Base-by-base conservation (phyloP, 805 yeast genomes). In the Teunomyces atbi region DNA sequence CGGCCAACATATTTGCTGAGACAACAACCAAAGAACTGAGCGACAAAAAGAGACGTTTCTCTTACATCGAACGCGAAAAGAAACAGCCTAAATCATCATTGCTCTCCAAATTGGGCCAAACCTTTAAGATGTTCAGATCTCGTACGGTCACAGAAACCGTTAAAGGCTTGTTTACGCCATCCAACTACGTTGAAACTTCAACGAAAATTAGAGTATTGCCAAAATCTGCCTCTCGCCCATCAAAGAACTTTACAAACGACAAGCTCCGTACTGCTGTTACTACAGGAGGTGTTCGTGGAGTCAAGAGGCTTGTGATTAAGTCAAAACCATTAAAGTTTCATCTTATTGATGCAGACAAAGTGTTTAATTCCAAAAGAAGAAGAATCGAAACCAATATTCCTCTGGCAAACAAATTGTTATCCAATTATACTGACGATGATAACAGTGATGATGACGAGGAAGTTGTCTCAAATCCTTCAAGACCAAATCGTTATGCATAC, bases 251-350 rank as follows among this genome's bases (percentile, higher is more conserved):
- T 43, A 37, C 45, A 47, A 19, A 41, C 27, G 15, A 26, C 27
- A 12, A 16, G 28, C 20, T 42, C 19, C 42, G 47, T 29, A 16
- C 41, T 5, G 46, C 55, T 10, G 47, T 52, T 23, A 55, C 50
- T 23, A 46, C 52, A 6, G 50, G 57, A 20, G 52, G 57, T 12
- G 55, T 51, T 1, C 68, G 68, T 1, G 62, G 64, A 28, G 54
- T 67, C 46, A 69, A 66, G 45, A 62, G 65, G 40, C 57, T 73
- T 40, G 62, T 70, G 4, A 67, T 73, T 41, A 69, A 68, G 41
- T 63, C 73, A 2, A 68, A 67, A 45, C 77, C 77, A 2, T 54
- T 63, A 36, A 68, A 69, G 35, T 73, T 64, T 50, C 76, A 72
- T 49, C 51, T 69, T 23, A 72, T 73, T 37, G 66, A 73, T 49